Evolutionary conservation across 2,329 filamentous ascomycete genomes (phyloP).

Genomic region (Apiospora arundinis): DNA sequence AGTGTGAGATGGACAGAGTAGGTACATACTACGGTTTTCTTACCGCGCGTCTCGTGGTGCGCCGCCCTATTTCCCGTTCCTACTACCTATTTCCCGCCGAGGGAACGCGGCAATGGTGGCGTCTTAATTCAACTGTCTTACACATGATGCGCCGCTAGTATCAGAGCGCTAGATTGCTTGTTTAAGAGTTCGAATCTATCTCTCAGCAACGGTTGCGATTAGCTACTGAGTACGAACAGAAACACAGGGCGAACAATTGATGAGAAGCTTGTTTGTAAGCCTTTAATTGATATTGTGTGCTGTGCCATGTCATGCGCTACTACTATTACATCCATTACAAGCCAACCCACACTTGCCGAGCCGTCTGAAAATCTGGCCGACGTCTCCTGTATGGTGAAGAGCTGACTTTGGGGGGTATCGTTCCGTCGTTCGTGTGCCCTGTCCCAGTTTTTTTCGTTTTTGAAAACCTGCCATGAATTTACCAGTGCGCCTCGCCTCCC

Average conservation of each 20-base stretch:
- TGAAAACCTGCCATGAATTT: conserved; percentile 1
- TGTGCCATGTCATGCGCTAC: neutral
- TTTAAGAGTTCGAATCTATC: neutral
- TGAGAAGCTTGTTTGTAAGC: neutral
- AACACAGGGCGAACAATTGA: neutral
- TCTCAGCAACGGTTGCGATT: neutral
- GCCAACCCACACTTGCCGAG: neutral
- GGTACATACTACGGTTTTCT: too few relatives aligned
- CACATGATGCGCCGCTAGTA: neutral
- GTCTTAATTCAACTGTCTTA: neutral
- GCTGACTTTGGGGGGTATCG: conserved; percentile 2
- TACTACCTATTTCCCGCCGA: neutral
- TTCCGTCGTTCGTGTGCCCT: neutral
- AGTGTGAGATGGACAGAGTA: neutral
- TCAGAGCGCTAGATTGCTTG: neutral
- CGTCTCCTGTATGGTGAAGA: neutral
- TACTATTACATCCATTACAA: conserved; percentile 5
- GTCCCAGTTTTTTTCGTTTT: conserved; percentile 2
- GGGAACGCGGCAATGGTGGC: neutral
- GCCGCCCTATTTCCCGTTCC: too few relatives aligned
- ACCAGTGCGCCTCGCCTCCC: neutral
- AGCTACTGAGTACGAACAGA: neutral
- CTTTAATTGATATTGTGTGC: neutral
- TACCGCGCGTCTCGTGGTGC: neutral
- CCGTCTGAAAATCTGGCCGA: neutral